A percentile compares a stretch with the other conserved stretches of the same genome.
Evolutionary conservation across 768 basidiomycete species (phyloP).

Genomic region (Boletus reticulatus): DNA sequence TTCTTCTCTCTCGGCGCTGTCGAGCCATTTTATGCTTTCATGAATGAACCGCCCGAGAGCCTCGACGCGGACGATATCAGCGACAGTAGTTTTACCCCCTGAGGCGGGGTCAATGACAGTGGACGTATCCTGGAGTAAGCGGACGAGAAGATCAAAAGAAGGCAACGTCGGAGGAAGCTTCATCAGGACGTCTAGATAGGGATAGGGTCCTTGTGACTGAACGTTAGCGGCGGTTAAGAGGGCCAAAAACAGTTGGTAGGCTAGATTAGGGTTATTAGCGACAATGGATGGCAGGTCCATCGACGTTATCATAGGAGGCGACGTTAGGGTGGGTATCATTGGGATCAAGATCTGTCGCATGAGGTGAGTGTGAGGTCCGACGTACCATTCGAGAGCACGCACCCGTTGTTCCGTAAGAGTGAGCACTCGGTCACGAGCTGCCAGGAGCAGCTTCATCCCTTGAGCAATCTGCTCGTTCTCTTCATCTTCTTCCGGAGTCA

Average conservation of each 20-base stretch:
- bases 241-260: constrained; percentile 62
- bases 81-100: constrained; percentile 55
- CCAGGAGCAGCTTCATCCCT: constrained; percentile 65
- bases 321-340: constrained; percentile 40
- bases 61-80: constrained; percentile 61
- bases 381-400: constrained; percentile 1
- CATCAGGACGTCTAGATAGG: constrained; percentile 62
- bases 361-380: background rate
- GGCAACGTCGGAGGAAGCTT: constrained; percentile 69
- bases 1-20: constrained; percentile 67
- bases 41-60: constrained; percentile 72
- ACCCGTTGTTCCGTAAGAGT: constrained; percentile 77
- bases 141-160: constrained; percentile 71
- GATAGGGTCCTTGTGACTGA: constrained; percentile 33
- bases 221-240: constrained; percentile 44
- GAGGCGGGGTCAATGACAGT: constrained; percentile 39
- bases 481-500: constrained; percentile 52
- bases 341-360: constrained; percentile 50
- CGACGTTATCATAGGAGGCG: constrained; percentile 57
- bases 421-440: constrained; percentile 69
- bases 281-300: constrained; percentile 66
- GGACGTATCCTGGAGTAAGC: constrained; percentile 62
- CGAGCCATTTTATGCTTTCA: constrained; percentile 67
- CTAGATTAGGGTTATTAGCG: constrained; percentile 65
- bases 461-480: constrained; percentile 57